Conservation (phyloP, 176 grass and related monocot genomes). For the Eragrostis curvula region DNA sequence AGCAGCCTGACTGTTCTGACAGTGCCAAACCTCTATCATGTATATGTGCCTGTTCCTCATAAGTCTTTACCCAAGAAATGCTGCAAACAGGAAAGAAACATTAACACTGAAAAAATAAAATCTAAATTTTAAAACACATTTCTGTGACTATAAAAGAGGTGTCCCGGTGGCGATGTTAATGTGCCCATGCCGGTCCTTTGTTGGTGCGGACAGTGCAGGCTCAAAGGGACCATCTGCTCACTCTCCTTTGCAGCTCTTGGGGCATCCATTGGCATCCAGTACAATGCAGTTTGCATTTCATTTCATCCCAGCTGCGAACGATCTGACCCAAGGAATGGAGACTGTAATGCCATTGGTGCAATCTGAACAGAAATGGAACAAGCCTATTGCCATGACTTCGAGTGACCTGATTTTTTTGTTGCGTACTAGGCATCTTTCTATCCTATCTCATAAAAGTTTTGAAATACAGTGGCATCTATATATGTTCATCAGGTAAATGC, state of each 20-base stretch:
- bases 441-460: not conserved
- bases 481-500: not conserved
- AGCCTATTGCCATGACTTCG: not conserved
- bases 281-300: slow-evolving; percentile 43
- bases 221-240: slow-evolving; percentile 27
- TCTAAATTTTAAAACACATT: slow-evolving; percentile 22
- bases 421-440: slow-evolving; percentile 8
- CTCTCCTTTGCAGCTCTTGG: slow-evolving; percentile 31
- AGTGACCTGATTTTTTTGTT: slow-evolving; percentile 1
- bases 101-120: not conserved
- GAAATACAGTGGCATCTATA: too few relatives aligned
- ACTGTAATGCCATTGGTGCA: slow-evolving; percentile 39
- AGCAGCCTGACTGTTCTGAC: slow-evolving; percentile 23
- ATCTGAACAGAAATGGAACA: slow-evolving; percentile 26
- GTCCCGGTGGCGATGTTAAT: slow-evolving; percentile 29
- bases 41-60: slow-evolving; percentile 30
- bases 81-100: slow-evolving; percentile 24
- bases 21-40: slow-evolving; percentile 33
- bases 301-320: slow-evolving; percentile 33
- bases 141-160: slow-evolving; percentile 30
- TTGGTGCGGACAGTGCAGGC: slow-evolving; percentile 16
- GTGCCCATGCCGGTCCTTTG: slow-evolving; percentile 38
- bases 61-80: slow-evolving; percentile 20
- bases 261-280: not conserved
- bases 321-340: slow-evolving; percentile 45